Percentiles rank a stretch among this genome's conserved stretches.
These are phyloP conservation scores for Leccinum incarnatum DNA, from an alignment of 768 basidiomycete species.

Conservation along the genomic window DNA sequence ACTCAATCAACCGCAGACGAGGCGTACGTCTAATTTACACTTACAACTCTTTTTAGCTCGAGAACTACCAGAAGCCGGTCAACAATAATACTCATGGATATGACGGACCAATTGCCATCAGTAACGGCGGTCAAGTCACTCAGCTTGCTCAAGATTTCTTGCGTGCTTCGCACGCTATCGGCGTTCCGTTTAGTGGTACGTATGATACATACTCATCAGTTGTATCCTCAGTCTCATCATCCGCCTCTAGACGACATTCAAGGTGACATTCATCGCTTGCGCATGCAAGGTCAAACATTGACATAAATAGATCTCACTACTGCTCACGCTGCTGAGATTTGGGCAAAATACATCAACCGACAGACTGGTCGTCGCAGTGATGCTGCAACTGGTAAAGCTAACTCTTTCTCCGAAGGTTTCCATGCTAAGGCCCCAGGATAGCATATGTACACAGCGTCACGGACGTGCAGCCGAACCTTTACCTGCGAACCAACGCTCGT, in stretches of 20 bases:
- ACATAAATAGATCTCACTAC: constrained; percentile 48
- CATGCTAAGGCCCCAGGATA: constrained; percentile 15
- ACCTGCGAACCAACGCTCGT: constrained; percentile 63
- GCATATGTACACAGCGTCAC: constrained; percentile 71
- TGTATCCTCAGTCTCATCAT: neutral
- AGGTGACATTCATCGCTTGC: constrained; percentile 29
- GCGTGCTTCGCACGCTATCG: constrained; percentile 57
- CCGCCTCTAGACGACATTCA: constrained; percentile 56
- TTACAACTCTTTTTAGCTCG: constrained; percentile 39
- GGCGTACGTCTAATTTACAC: neutral
- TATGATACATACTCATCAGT: neutral
- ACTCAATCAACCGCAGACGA: neutral
- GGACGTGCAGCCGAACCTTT: constrained; percentile 66
- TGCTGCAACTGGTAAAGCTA: constrained; percentile 56
- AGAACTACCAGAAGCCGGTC: constrained; percentile 73
- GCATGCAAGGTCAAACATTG: neutral
- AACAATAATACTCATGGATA: constrained; percentile 70
- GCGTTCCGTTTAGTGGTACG: constrained; percentile 64
- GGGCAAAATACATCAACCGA: constrained; percentile 77
- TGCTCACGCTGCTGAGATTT: constrained; percentile 63
- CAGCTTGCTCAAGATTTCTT: constrained; percentile 69
- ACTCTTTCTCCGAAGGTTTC: neutral
- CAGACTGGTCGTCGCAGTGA: constrained; percentile 71
- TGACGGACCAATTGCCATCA: constrained; percentile 71
- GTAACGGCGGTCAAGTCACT: constrained; percentile 63